phyloP scores from a whole-genome alignment of 257 asterid genomes.

The Lithospermum erythrorhizon region DNA sequence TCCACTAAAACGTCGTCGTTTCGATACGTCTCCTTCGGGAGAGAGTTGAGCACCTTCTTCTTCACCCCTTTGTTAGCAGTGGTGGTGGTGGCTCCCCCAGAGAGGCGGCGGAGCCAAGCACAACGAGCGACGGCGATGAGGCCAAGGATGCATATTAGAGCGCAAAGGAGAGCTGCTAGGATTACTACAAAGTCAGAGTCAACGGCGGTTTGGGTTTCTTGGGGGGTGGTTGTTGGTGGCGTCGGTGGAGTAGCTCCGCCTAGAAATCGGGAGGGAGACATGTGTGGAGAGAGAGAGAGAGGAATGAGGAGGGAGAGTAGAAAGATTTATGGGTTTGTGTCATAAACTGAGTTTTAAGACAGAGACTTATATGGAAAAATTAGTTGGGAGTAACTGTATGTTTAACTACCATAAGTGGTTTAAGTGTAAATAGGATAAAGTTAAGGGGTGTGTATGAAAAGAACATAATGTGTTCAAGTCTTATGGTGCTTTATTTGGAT shows the following conservation, averaged over 20 bases:
- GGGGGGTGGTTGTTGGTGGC: not conserved
- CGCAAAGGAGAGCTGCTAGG: slow-evolving; percentile 22
- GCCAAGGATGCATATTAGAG: slow-evolving; percentile 20
- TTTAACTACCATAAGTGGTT: too few relatives aligned
- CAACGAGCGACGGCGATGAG: slow-evolving; percentile 18
- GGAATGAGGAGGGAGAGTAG: too few relatives aligned
- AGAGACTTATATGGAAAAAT: too few relatives aligned
- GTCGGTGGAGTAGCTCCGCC: slow-evolving; percentile 8
- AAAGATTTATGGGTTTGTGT: not conserved
- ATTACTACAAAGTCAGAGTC: slow-evolving; percentile 18
- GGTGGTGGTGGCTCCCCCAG: slow-evolving; percentile 1
- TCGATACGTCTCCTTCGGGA: slow-evolving; percentile 17
- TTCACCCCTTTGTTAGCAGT: slow-evolving; percentile 16
- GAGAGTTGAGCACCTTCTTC: slow-evolving; percentile 16
- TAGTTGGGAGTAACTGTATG: too few relatives aligned
- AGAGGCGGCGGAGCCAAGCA: slow-evolving; percentile 20
- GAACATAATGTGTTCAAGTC: too few relatives aligned
- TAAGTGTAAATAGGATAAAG: too few relatives aligned
- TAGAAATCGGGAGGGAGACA: slow-evolving; percentile 9
- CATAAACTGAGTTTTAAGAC: too few relatives aligned
- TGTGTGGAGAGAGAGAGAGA: not conserved
- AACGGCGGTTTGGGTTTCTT: not conserved
- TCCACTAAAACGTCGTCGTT: slow-evolving; percentile 8
- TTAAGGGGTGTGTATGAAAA: too few relatives aligned
- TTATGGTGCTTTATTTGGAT: too few relatives aligned